A percentile compares a stretch with the other conserved stretches of the same genome.
Evolutionary conservation across 495 filamentous ascomycete species (phyloP).

Genomic region (Echria macrotheca): DNA sequence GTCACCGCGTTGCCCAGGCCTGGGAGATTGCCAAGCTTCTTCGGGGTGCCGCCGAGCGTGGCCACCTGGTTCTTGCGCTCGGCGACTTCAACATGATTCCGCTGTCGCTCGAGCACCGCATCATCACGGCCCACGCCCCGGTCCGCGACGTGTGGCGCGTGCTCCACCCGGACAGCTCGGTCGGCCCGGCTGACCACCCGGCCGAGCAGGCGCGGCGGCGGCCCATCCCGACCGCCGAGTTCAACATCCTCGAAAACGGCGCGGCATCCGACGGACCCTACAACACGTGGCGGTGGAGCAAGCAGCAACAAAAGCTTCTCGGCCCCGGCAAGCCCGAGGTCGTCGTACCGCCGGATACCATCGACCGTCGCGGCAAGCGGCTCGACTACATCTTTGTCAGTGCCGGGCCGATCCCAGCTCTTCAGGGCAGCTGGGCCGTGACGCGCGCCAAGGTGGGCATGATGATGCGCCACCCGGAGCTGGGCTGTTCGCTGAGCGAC

Average conservation of each 20-base stretch:
- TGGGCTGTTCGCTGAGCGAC: slow-evolving; percentile 82
- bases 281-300: slow-evolving; percentile 92
- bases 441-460: slow-evolving; percentile 67
- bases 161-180: slow-evolving; percentile 71
- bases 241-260: slow-evolving; percentile 74
- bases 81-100: slow-evolving; percentile 97
- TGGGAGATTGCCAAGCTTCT: slow-evolving; percentile 95
- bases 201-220: slow-evolving; percentile 53
- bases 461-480: slow-evolving; percentile 73
- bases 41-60: slow-evolving; percentile 75
- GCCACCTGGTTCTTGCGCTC: slow-evolving; percentile 75
- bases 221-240: slow-evolving; percentile 61
- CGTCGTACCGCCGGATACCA: slow-evolving; percentile 51
- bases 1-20: slow-evolving; percentile 88
- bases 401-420: slow-evolving; percentile 20
- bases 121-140: slow-evolving; percentile 73
- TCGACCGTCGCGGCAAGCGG: slow-evolving; percentile 66
- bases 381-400: slow-evolving; percentile 89
- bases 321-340: slow-evolving; percentile 35
- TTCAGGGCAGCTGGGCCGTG: slow-evolving; percentile 56
- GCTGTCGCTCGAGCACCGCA: slow-evolving; percentile 74
- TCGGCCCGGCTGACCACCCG: slow-evolving; percentile 61
- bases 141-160: slow-evolving; percentile 79
- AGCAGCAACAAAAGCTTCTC: slow-evolving; percentile 55
- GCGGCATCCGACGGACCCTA: slow-evolving; percentile 78